phyloP scores from a whole-genome alignment of 78 protist species.

The Polysphondylium violaceum region DNA sequence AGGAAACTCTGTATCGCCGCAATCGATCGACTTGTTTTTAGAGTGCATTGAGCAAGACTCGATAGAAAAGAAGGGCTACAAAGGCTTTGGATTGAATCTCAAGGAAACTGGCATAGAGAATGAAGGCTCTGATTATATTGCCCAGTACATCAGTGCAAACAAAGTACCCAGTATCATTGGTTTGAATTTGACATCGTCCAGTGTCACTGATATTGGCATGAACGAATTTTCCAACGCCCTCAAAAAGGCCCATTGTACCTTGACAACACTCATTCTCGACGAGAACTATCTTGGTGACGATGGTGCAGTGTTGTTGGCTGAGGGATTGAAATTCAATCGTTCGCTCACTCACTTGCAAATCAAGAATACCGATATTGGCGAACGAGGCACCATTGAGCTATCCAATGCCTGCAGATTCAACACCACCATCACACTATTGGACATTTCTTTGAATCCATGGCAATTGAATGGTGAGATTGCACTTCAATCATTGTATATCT shows the following conservation, averaged over 20 bases:
- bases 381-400: slow-evolving; percentile 44
- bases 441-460: slow-evolving; percentile 71
- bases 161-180: slow-evolving; percentile 38
- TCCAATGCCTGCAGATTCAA: slow-evolving; percentile 61
- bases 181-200: slow-evolving; percentile 22
- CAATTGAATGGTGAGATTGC: slow-evolving; percentile 66
- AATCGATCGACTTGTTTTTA: not conserved
- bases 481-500: slow-evolving; percentile 27
- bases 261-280: slow-evolving; percentile 63
- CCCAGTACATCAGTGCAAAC: slow-evolving; percentile 31
- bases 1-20: slow-evolving; percentile 41
- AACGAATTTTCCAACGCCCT: slow-evolving; percentile 4
- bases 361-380: slow-evolving; percentile 64
- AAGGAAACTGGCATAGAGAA: slow-evolving; percentile 74
- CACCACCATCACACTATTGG: slow-evolving; percentile 17
- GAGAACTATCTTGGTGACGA: slow-evolving; percentile 76
- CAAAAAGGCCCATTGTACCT: not conserved
- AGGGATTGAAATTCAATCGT: slow-evolving; percentile 51
- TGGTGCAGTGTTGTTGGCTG: slow-evolving; percentile 54
- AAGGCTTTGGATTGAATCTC: slow-evolving; percentile 65
- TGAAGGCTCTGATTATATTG: slow-evolving; percentile 64
- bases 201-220: slow-evolving; percentile 69
- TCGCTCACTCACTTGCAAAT: slow-evolving; percentile 55
- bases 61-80: slow-evolving; percentile 8
- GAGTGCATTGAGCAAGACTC: slow-evolving; percentile 6